Evolutionary conservation across 768 basidiomycete genomes (phyloP).

Genomic region (Pleurotus platypus): DNA sequence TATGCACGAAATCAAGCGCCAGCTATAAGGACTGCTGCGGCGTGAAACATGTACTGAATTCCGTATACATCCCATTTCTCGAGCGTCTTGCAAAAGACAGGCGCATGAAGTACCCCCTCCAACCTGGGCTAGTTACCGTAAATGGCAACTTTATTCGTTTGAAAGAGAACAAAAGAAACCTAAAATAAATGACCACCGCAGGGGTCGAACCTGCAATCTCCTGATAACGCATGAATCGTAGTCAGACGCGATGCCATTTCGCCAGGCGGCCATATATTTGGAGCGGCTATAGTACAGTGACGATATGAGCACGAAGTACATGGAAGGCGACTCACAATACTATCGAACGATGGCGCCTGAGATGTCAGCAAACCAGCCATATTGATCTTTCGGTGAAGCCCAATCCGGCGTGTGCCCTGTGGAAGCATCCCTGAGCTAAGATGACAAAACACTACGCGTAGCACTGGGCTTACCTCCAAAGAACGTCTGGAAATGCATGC

Average conservation of each 20-base stretch:
- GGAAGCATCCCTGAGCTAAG: no score
- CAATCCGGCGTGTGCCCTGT: conserved; percentile 52
- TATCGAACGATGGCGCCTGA: conserved; percentile 31
- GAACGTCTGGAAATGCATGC: conserved; percentile 66
- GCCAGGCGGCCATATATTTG: conserved; percentile 44
- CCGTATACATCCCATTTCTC: no score
- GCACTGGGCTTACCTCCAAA: background rate
- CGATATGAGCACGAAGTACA: no score
- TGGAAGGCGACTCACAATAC: background rate
- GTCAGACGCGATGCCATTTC: conserved; percentile 95
- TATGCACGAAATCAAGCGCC: no score
- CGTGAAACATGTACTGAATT: no score
- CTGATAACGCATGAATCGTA: conserved; percentile 62
- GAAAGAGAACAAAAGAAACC: no score
- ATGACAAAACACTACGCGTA: background rate
- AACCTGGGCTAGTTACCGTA: no score
- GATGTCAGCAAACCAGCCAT: conserved; percentile 52
- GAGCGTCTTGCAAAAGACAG: no score
- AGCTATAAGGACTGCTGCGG: no score
- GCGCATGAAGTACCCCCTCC: no score
- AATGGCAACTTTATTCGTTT: no score
- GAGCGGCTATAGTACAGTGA: no score
- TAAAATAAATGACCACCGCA: conserved; percentile 63
- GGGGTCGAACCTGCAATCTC: conserved; percentile 93
- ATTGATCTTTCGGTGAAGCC: conserved; percentile 57